These are phyloP conservation scores for Colletotrichum tofieldiae DNA, from an alignment of 2,329 filamentous ascomycete species.

Conservation along the genomic window DNA sequence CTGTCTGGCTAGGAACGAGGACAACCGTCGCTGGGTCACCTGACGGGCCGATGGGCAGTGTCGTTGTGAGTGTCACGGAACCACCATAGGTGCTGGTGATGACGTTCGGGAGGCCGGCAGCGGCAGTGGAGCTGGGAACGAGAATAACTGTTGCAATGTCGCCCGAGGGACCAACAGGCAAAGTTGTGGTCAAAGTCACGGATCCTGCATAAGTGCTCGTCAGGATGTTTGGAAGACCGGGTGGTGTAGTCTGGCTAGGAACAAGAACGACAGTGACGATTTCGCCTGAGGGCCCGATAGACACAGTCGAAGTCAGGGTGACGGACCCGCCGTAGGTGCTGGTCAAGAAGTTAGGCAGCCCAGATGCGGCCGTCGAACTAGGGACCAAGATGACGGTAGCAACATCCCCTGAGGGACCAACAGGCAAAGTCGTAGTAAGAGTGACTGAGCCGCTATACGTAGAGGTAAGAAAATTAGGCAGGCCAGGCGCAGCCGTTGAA, in stretches of 20 bases:
- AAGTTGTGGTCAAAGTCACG: background rate
- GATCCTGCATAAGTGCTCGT: background rate
- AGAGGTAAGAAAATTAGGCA: background rate
- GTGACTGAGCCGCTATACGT: conserved; percentile 8
- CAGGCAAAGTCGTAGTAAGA: background rate
- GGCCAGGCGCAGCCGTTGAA: background rate
- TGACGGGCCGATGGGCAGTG: background rate
- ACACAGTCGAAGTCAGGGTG: background rate
- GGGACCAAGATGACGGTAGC: background rate
- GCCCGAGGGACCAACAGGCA: background rate
- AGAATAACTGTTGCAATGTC: conserved; percentile 2
- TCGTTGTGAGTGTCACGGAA: conserved; percentile 14
- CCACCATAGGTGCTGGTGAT: conserved; percentile 28
- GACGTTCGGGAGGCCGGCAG: conserved; percentile 2
- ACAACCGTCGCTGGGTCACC: background rate
- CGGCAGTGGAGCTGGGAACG: background rate
- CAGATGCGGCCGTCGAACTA: background rate
- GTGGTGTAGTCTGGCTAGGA: background rate
- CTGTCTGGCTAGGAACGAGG: background rate
- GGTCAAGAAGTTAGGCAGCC: background rate
- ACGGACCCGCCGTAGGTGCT: background rate
- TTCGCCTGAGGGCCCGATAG: background rate
- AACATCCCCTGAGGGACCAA: background rate
- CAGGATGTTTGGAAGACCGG: too few relatives aligned
- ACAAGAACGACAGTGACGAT: background rate